phyloP scores from a whole-genome alignment of 2,329 filamentous ascomycete genomes.

The Aspergillus alliaceus region DNA sequence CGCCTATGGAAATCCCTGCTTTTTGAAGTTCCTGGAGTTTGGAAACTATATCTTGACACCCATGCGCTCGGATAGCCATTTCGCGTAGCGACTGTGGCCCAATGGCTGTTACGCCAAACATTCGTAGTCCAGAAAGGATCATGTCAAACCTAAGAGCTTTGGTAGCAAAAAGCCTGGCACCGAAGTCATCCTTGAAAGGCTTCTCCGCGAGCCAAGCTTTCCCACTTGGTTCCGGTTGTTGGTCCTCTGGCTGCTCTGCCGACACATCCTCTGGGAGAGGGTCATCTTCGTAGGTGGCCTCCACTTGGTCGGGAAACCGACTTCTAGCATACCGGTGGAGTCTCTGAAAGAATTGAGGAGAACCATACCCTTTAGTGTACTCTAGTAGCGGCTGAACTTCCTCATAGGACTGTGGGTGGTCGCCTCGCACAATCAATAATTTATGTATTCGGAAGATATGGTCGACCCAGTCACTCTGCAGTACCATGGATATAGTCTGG shows the following conservation, averaged over 20 bases:
- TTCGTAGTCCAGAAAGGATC: conserved; percentile 67
- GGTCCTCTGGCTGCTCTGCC: background rate
- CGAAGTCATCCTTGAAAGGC: conserved; percentile 65
- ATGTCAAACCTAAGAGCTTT: conserved; percentile 71
- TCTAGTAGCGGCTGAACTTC: conserved; percentile 43
- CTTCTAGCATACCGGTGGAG: conserved; percentile 22
- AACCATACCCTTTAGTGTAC: conserved; percentile 36
- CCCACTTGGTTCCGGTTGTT: background rate
- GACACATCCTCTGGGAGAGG: background rate
- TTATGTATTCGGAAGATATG: conserved; percentile 49
- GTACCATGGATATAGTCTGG: conserved; percentile 42
- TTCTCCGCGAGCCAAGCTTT: conserved; percentile 35
- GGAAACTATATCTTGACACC: conserved; percentile 55
- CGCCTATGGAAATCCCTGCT: conserved; percentile 62
- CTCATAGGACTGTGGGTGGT: conserved; percentile 41
- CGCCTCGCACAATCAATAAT: conserved; percentile 41
- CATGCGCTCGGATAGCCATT: conserved; percentile 66
- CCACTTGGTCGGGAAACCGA: conserved; percentile 14
- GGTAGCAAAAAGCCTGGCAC: conserved; percentile 79
- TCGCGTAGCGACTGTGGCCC: conserved; percentile 77
- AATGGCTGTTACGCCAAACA: conserved; percentile 70
- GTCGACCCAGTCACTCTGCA: conserved; percentile 35
- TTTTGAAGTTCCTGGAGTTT: conserved; percentile 63
- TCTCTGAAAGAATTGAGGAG: conserved; percentile 22
- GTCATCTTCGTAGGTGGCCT: conserved; percentile 12